These are phyloP conservation scores for Suillus sp. DNA, from an alignment of 768 basidiomycete genomes.

Conservation along the genomic window DNA sequence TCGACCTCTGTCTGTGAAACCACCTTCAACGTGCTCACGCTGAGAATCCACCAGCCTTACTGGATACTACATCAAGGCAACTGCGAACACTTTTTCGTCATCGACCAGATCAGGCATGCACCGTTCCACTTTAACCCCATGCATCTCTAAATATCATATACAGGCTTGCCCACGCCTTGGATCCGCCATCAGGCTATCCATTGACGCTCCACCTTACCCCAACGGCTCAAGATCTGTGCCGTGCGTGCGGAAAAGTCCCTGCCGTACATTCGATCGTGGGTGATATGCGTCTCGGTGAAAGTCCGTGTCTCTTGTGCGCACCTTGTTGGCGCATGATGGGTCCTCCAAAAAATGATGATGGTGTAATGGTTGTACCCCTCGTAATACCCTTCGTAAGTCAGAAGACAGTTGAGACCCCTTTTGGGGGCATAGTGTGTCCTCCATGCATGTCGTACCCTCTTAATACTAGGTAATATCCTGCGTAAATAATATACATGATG, in stretches of 20 bases:
- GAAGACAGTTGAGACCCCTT: constrained; percentile 17
- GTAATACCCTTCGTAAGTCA: constrained; percentile 36
- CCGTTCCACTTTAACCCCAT: constrained; percentile 4
- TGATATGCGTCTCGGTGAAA: constrained; percentile 76
- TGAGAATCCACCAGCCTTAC: constrained; percentile 76
- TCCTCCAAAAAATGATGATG: constrained; percentile 39
- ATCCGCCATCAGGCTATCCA: constrained; percentile 63
- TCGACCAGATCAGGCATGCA: constrained; percentile 70
- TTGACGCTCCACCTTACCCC: constrained; percentile 68
- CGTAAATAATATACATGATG: too few species aligned
- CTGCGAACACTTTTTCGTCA: constrained; percentile 77
- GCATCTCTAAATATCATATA: constrained; percentile 5
- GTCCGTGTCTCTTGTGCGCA: constrained; percentile 71
- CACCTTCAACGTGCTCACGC: constrained; percentile 50
- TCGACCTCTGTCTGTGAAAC: constrained; percentile 49
- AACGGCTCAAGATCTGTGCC: constrained; percentile 60
- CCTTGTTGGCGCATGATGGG: constrained; percentile 79
- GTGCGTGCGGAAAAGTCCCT: constrained; percentile 69
- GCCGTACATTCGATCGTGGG: constrained; percentile 68
- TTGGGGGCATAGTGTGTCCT: too few species aligned
- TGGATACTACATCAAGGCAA: constrained; percentile 81
- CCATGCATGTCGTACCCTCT: too few species aligned
- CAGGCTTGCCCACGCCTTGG: constrained; percentile 62
- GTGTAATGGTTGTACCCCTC: constrained; percentile 54
- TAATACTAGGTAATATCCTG: too few species aligned